Conservation (phyloP, 164 flowering plant species). For the Macadamia tetraphylla region DNA sequence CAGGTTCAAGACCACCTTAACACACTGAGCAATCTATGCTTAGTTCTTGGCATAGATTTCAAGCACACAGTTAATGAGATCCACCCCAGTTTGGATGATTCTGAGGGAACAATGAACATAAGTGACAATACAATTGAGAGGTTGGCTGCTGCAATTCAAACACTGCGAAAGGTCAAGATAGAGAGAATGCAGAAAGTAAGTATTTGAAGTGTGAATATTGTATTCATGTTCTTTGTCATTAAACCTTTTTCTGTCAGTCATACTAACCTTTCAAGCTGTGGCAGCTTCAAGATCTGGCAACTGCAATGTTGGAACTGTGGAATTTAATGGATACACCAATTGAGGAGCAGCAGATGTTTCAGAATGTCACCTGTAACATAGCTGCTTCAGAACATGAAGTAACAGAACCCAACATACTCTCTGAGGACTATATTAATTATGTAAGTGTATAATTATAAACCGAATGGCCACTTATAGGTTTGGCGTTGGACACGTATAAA, state of each 20-base stretch:
- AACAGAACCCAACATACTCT: slow-evolving; percentile 53
- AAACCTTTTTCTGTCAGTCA: background rate
- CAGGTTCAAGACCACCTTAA: slow-evolving; percentile 45
- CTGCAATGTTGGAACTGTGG: slow-evolving; percentile 72
- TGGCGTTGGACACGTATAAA: no score
- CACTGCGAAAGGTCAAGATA: slow-evolving; percentile 47
- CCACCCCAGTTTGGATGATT: slow-evolving; percentile 48
- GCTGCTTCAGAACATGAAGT: slow-evolving; percentile 71
- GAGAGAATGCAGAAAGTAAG: slow-evolving; percentile 62
- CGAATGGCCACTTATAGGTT: background rate
- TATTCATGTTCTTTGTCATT: background rate
- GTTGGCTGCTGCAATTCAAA: slow-evolving; percentile 35
- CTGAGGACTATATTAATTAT: slow-evolving; percentile 44
- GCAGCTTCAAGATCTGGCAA: slow-evolving; percentile 78
- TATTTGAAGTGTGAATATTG: background rate
- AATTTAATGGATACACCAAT: slow-evolving; percentile 79
- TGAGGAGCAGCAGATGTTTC: slow-evolving; percentile 73
- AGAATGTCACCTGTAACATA: slow-evolving; percentile 58
- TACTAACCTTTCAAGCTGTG: slow-evolving; percentile 4
- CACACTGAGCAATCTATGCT: slow-evolving; percentile 46
- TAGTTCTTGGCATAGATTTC: slow-evolving; percentile 73
- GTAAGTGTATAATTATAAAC: slow-evolving; percentile 30
- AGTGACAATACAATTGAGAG: slow-evolving; percentile 40
- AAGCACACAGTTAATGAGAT: slow-evolving; percentile 41
- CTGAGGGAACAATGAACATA: slow-evolving; percentile 36